Evolutionary conservation across 345 rosid species (phyloP).

Genomic region (Laguncularia racemosa): DNA sequence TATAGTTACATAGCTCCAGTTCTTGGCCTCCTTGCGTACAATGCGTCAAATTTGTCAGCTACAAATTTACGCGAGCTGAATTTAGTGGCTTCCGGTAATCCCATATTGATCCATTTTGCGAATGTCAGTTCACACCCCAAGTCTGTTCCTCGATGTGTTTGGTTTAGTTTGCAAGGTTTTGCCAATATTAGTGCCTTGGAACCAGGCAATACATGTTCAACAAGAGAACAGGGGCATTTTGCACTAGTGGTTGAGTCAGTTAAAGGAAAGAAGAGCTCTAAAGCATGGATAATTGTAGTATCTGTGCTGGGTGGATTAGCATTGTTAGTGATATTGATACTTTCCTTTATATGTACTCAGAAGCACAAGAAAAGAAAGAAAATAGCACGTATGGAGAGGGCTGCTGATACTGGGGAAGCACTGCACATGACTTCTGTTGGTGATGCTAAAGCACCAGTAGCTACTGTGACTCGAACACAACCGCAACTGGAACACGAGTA

Average conservation of each 20-base stretch:
- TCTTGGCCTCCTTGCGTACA: slow-evolving; percentile 75
- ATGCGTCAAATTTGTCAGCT: slow-evolving; percentile 62
- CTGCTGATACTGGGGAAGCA: slow-evolving; percentile 87
- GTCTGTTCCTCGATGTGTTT: slow-evolving; percentile 55
- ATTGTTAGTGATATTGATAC: slow-evolving; percentile 36
- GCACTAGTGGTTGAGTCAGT: slow-evolving; percentile 63
- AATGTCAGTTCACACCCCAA: slow-evolving; percentile 35
- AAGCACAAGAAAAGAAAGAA: slow-evolving; percentile 49
- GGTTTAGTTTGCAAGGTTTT: slow-evolving; percentile 41
- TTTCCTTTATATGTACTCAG: slow-evolving; percentile 42
- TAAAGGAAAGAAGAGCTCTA: slow-evolving; percentile 19
- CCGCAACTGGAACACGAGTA: slow-evolving; percentile 82
- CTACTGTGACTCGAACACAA: slow-evolving; percentile 71
- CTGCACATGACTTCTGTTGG: slow-evolving; percentile 60
- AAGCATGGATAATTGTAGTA: slow-evolving; percentile 55
- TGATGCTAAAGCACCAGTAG: slow-evolving; percentile 65
- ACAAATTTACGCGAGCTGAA: slow-evolving; percentile 36
- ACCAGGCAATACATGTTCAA: slow-evolving; percentile 52
- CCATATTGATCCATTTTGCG: slow-evolving; percentile 55
- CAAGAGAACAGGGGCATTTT: slow-evolving; percentile 73
- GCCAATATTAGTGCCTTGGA: slow-evolving; percentile 44
- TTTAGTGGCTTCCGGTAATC: slow-evolving; percentile 36
- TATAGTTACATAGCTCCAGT: slow-evolving; percentile 66
- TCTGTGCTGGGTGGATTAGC: slow-evolving; percentile 67
- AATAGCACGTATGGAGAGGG: slow-evolving; percentile 80